Evolutionary conservation across 2,329 filamentous ascomycete genomes (phyloP).

Genomic region (Whalleya microplaca): DNA sequence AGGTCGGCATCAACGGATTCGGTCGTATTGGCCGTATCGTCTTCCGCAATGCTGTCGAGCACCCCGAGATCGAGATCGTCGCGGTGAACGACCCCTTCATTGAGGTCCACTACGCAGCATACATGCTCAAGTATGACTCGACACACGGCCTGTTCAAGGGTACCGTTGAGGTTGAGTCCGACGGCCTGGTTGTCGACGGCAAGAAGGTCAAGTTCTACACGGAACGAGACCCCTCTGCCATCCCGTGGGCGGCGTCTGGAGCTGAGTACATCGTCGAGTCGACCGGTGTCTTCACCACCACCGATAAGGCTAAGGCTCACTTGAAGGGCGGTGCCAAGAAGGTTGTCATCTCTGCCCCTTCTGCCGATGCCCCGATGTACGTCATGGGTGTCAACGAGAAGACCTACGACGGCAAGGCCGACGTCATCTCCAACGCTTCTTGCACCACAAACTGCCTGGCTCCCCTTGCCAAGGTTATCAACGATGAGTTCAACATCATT

Average conservation of each 20-base stretch:
- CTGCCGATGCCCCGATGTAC: constrained; percentile 98
- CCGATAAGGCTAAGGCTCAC: constrained; percentile 91
- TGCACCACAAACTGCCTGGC: constrained; percentile 99
- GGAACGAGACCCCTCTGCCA: constrained; percentile 85
- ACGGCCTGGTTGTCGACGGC: constrained; percentile 85
- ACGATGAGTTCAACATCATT: constrained; percentile 97
- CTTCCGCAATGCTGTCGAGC: constrained; percentile 96
- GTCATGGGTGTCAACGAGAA: constrained; percentile 99
- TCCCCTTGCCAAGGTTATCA: constrained; percentile 97
- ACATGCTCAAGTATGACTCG: constrained; percentile 99
- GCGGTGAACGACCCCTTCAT: constrained; percentile 99
- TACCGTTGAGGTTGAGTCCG: constrained; percentile 71
- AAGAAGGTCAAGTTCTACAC: constrained; percentile 94
- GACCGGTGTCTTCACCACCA: constrained; percentile 99
- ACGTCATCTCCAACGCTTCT: constrained; percentile 98
- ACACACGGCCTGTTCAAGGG: constrained; percentile 98
- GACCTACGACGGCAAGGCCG: constrained; percentile 85
- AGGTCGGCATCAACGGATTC: constrained; percentile 99
- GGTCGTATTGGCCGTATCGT: constrained; percentile 99
- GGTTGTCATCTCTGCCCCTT: constrained; percentile 91
- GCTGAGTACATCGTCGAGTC: constrained; percentile 97
- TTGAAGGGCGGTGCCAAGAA: constrained; percentile 98
- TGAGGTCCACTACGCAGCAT: constrained; percentile 94
- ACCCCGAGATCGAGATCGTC: constrained; percentile 86
- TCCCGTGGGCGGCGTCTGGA: constrained; percentile 86